These are phyloP conservation scores for Aspergillus eucalypticola DNA, from an alignment of 2,329 filamentous ascomycete species.

Conservation along the genomic window DNA sequence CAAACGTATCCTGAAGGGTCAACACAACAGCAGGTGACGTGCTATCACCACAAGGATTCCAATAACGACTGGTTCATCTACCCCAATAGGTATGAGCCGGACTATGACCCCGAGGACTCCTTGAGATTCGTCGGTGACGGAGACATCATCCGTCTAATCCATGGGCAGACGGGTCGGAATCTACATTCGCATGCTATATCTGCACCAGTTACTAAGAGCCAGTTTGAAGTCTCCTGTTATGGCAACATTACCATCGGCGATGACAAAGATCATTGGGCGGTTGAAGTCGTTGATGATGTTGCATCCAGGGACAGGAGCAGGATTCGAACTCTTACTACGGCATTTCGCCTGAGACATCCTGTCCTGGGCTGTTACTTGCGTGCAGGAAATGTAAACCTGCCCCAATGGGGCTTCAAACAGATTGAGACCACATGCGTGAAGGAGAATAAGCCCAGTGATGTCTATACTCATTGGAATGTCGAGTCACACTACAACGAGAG, in stretches of 20 bases:
- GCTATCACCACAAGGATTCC: constrained; percentile 98
- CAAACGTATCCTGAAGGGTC: constrained; percentile 96
- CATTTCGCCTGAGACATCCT: constrained; percentile 83
- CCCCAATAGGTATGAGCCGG: constrained; percentile 76
- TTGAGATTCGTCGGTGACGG: constrained; percentile 75
- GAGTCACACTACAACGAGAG: constrained; percentile 93
- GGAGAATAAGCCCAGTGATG: constrained; percentile 85
- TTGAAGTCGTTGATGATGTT: constrained; percentile 89
- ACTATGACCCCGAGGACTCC: constrained; percentile 71
- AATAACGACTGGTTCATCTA: constrained; percentile 99
- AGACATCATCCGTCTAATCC: constrained; percentile 79
- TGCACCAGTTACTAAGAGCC: constrained; percentile 83
- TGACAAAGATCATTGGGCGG: constrained; percentile 94
- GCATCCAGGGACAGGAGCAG: constrained; percentile 81
- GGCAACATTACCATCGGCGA: constrained; percentile 94
- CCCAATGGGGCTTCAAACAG: constrained; percentile 99
- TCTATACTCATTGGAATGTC: constrained; percentile 98
- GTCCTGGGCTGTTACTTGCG: constrained; percentile 88
- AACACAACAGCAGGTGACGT: constrained; percentile 92
- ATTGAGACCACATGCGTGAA: constrained; percentile 96
- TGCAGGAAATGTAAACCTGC: constrained; percentile 92
- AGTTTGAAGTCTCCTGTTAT: constrained; percentile 93
- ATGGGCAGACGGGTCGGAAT: constrained; percentile 94
- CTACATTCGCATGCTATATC: constrained; percentile 90
- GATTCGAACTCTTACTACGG: constrained; percentile 87